phyloP scores from a whole-genome alignment of 176 grass and related monocot genomes.

The Aechmea fasciata region DNA sequence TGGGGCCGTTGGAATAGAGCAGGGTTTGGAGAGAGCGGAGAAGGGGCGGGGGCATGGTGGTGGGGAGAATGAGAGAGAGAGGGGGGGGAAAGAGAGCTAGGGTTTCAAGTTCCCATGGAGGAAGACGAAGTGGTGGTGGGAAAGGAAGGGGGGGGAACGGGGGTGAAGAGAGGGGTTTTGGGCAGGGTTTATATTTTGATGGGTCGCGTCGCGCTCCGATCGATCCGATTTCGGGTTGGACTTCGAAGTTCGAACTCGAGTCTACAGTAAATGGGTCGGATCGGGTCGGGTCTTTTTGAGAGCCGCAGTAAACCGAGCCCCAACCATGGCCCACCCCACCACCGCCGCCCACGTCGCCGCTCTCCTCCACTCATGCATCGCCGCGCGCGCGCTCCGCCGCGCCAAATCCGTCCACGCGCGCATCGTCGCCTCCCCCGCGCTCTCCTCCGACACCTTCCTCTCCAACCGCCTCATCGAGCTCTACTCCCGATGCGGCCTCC shows the following conservation, averaged over 20 bases:
- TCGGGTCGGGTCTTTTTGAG: too few relatives aligned
- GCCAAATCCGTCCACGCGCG: slow-evolving; percentile 49
- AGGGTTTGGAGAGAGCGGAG: slow-evolving; percentile 18
- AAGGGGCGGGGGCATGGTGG: slow-evolving; percentile 6
- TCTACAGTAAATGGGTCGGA: too few relatives aligned
- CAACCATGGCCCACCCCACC: slow-evolving; percentile 13
- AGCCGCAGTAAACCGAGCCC: too few relatives aligned
- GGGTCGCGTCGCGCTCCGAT: neutral
- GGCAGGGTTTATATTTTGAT: slow-evolving; percentile 18
- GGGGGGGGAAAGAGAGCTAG: neutral
- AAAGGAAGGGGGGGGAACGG: neutral
- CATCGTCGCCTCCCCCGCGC: slow-evolving; percentile 43
- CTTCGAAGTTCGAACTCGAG: too few relatives aligned
- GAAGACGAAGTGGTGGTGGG: neutral
- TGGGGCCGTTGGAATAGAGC: slow-evolving; percentile 7
- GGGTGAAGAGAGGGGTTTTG: neutral
- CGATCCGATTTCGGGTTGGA: too few relatives aligned
- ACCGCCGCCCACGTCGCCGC: slow-evolving; percentile 13
- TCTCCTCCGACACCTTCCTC: slow-evolving; percentile 67
- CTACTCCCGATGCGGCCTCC: slow-evolving; percentile 53
- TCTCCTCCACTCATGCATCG: slow-evolving; percentile 28
- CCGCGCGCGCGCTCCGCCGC: slow-evolving; percentile 7
- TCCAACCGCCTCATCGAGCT: slow-evolving; percentile 85
- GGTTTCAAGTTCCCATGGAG: slow-evolving; percentile 8
- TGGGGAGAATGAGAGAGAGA: neutral